Base-by-base conservation (phyloP, 2,329 filamentous ascomycete genomes). In the Trichoderma koningii region DNA sequence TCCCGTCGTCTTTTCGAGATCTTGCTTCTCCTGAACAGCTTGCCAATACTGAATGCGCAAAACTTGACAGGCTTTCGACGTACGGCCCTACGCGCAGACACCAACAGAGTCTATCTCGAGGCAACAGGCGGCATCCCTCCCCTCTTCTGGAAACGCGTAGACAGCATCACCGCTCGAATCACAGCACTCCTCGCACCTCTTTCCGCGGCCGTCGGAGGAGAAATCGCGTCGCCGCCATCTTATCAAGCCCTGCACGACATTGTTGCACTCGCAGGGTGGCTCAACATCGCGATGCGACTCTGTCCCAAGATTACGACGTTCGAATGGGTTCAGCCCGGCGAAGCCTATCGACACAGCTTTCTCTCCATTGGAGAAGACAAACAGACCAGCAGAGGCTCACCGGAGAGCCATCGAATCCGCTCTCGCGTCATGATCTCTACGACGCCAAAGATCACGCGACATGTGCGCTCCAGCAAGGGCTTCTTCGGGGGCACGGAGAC, bases 381-480 rank as follows among this genome's bases (percentile, higher is more conserved):
- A 47, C 34, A 38, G 12, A 38, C 34, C 12, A 38, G 34, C 34
- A 47, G 57, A 30, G 19, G 10, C 2, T 51, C 55, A 3, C 53
- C 56, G 12, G 53, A n/a, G 15, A 59, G 4, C 14, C 34, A n/a
- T 23, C 30, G 51, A 3, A 69, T 62, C 45, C 30, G 57, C 30
- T 69, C 72, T 7, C 71, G 75, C n/a, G 70, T 77, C 41, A 76
- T 76, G 66, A 73, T 77, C n/a, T 71, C 71, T 2, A 69, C 72
- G 2, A 66, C 67, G 1, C 75, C 75, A 4, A 66, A 66, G 21
- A 70, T 76, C 23, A 52, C 68, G 48, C 70, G 69, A 14, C 62
- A 72, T 66, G 70, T 60, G 23, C 66, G 64, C 5, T 64, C 61
- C n/a, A 28, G 51, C 3, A 55, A 67, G 21, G 62, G 57, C 1